Evolutionary conservation across 2,329 filamentous ascomycete genomes (phyloP).

Genomic region (Cordyceps cicadae): DNA sequence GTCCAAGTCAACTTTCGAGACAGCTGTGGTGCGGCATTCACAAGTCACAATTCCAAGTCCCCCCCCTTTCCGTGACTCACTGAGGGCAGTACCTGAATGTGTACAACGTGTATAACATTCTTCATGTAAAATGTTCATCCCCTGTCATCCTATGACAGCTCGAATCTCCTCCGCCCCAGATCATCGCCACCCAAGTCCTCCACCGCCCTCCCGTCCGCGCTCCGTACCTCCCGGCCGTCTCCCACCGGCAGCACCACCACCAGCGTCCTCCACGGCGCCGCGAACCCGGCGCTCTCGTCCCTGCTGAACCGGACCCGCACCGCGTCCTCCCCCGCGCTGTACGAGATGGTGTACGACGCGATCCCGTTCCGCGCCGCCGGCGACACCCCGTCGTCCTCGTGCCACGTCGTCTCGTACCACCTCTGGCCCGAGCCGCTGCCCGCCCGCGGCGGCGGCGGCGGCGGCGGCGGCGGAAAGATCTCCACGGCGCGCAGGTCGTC

Average conservation of each 20-base stretch:
- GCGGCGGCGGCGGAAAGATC: slow-evolving; percentile 33
- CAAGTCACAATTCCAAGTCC: no score
- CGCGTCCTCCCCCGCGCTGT: slow-evolving; percentile 14
- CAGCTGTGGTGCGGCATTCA: not conserved
- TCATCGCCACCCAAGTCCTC: slow-evolving; percentile 16
- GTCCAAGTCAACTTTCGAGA: not conserved
- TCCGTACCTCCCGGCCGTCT: slow-evolving; percentile 19
- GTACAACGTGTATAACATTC: not conserved
- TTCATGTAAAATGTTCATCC: no score
- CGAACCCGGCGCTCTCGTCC: slow-evolving; percentile 25
- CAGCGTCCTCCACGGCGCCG: slow-evolving; percentile 26
- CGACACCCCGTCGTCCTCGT: slow-evolving; percentile 32
- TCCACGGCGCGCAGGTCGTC: slow-evolving; percentile 36
- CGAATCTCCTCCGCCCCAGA: slow-evolving; percentile 17
- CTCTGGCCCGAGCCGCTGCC: slow-evolving; percentile 13
- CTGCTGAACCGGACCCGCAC: slow-evolving; percentile 22
- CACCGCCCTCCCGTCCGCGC: slow-evolving; percentile 10
- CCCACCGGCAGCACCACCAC: slow-evolving; percentile 25
- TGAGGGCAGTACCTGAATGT: no score
- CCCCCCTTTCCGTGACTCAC: no score
- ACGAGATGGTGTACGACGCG: slow-evolving; percentile 25
- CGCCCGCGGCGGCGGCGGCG: no score
- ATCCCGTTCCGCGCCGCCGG: slow-evolving; percentile 23
- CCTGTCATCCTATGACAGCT: not conserved
- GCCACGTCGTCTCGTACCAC: slow-evolving; percentile 25